A percentile compares a stretch with the other conserved stretches of the same genome.
Conservation (phyloP, 768 basidiomycete species). For the Sarcodon aspratus region DNA sequence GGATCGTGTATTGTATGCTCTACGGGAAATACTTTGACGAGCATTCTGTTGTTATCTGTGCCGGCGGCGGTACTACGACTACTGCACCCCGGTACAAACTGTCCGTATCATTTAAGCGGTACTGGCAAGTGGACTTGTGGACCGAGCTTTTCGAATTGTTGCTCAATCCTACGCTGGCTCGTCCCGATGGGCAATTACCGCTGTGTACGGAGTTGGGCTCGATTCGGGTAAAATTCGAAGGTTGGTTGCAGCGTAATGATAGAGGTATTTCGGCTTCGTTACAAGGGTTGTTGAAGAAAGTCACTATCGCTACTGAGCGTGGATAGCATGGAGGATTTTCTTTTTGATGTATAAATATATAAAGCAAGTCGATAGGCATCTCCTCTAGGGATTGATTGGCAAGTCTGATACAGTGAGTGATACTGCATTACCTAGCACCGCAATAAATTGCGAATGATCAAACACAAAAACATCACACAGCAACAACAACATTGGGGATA, state of each 20-base stretch:
- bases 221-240: conserved; percentile 75
- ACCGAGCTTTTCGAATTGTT: conserved; percentile 71
- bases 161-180: conserved; percentile 67
- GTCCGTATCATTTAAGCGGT: conserved; percentile 75
- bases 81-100: conserved; percentile 43
- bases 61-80: conserved; percentile 20
- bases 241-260: conserved; percentile 79
- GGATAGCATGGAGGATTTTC: conserved; percentile 11
- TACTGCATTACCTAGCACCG: no score
- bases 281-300: conserved; percentile 76
- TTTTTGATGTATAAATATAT: not conserved
- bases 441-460: no score
- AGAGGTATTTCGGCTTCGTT: conserved; percentile 74
- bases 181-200: conserved; percentile 51
- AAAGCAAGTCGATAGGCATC: no score
- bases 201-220: conserved; percentile 54
- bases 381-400: no score
- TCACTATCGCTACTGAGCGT: conserved; percentile 42
- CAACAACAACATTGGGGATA: no score
- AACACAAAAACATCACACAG: no score
- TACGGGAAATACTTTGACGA: conserved; percentile 94
- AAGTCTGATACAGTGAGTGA: no score
- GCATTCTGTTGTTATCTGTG: conserved; percentile 31
- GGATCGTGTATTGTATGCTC: conserved; percentile 91
- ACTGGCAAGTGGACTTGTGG: conserved; percentile 93